phyloP scores from a whole-genome alignment of 163 green algal genomes.

The Volvox carteri region DNA sequence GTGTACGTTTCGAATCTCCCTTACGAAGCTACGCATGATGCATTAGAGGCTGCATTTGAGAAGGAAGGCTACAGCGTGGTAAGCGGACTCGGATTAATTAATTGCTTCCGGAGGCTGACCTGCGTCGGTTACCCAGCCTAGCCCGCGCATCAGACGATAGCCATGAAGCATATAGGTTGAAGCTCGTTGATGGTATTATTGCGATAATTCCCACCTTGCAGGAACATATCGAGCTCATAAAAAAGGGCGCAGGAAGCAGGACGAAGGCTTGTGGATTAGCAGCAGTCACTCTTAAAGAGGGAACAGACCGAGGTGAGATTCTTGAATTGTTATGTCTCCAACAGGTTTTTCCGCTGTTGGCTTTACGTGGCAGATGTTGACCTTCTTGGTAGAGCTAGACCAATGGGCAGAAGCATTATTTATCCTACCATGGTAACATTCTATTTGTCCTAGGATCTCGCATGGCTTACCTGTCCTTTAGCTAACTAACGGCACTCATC shows the following conservation, averaged over 20 bases:
- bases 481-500: too few species aligned
- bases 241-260: constrained; percentile 28
- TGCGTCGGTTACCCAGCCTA: background rate
- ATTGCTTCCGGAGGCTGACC: background rate
- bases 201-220: background rate
- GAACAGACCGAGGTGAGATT: constrained; percentile 12
- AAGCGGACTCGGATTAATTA: background rate
- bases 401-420: too few species aligned
- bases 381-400: too few species aligned
- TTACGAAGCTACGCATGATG: constrained; percentile 39
- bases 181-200: background rate
- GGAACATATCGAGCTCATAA: constrained; percentile 45
- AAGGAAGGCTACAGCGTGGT: constrained; percentile 25
- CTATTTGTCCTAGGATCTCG: too few species aligned
- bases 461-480: too few species aligned
- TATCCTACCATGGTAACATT: too few species aligned
- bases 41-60: constrained; percentile 29
- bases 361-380: too few species aligned
- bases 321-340: too few species aligned
- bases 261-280: constrained; percentile 46
- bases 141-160: background rate
- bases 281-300: background rate
- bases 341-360: too few species aligned
- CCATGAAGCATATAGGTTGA: background rate
- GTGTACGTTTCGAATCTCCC: constrained; percentile 45